These are phyloP conservation scores for Tuber calosporum DNA, from an alignment of 495 filamentous ascomycete species.

Conservation along the genomic window DNA sequence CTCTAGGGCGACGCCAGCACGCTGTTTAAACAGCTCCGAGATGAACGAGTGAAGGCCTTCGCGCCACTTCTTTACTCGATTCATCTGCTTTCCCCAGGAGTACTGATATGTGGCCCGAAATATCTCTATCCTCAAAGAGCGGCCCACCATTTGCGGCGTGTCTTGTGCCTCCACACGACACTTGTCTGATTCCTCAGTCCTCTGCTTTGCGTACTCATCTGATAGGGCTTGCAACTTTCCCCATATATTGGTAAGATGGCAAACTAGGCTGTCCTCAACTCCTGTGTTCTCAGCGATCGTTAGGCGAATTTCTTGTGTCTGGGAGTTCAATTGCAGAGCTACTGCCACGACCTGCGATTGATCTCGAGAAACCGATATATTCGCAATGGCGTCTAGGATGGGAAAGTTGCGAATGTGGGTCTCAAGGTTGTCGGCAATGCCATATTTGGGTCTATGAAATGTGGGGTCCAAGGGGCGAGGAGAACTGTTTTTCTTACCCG, in stretches of 20 bases:
- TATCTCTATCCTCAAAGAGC: not conserved
- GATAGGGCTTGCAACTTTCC: not conserved
- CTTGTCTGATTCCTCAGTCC: not conserved
- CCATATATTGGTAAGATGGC: not conserved
- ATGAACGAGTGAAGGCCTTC: too few species aligned
- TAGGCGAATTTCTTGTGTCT: not conserved
- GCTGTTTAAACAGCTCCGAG: too few species aligned
- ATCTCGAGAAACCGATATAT: not conserved
- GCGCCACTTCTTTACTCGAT: too few species aligned
- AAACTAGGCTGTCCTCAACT: not conserved
- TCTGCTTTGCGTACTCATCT: not conserved
- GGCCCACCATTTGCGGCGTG: not conserved
- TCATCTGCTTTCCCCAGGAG: too few species aligned
- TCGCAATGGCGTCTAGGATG: too few species aligned
- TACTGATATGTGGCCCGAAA: not conserved
- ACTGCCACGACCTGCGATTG: not conserved
- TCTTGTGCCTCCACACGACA: not conserved
- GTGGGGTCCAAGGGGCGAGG: not conserved
- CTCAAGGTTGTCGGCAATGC: too few species aligned
- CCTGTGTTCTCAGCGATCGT: not conserved
- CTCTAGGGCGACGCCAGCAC: too few species aligned
- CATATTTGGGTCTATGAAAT: not conserved
- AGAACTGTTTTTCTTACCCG: too few species aligned
- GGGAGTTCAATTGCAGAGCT: not conserved
- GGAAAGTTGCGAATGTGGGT: too few species aligned